phyloP scores from a whole-genome alignment of 2,329 filamentous ascomycete genomes.

The Colletotrichum sp. region DNA sequence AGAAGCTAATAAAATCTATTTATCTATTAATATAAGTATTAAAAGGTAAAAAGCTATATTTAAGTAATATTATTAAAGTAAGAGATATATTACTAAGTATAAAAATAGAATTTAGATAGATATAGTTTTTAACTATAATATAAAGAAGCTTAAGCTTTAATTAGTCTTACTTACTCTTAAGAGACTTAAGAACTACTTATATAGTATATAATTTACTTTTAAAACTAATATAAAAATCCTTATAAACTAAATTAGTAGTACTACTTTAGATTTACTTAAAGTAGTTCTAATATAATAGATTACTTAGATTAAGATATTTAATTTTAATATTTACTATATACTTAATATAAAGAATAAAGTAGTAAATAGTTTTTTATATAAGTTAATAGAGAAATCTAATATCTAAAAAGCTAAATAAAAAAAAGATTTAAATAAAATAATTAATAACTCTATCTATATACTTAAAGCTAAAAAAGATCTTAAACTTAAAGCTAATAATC shows the following conservation, averaged over 20 bases:
- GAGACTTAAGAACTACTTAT: neutral
- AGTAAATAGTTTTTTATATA: neutral
- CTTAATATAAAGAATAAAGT: neutral
- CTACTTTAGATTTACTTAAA: too few species aligned
- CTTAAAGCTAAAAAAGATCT: neutral
- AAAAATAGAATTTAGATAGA: neutral
- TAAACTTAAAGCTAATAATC: neutral
- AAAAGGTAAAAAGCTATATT: accelerated
- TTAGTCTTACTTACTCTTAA: neutral
- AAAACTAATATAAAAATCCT: neutral
- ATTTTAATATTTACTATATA: neutral
- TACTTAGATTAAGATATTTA: neutral
- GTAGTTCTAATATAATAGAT: too few species aligned
- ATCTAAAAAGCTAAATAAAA: neutral
- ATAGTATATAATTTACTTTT: neutral
- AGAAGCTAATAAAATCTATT: neutral
- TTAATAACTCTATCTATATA: neutral
- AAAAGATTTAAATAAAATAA: neutral
- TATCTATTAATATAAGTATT: neutral
- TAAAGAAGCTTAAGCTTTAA: neutral
- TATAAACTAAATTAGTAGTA: too few species aligned
- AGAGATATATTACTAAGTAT: neutral
- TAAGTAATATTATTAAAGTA: neutral
- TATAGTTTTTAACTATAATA: neutral
- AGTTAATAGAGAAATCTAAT: neutral